Evolutionary conservation across 192 early-diverging fungal species (phyloP), one percentile per base, ranked within the genome.

Genomic region (Gigaspora rosea): DNA sequence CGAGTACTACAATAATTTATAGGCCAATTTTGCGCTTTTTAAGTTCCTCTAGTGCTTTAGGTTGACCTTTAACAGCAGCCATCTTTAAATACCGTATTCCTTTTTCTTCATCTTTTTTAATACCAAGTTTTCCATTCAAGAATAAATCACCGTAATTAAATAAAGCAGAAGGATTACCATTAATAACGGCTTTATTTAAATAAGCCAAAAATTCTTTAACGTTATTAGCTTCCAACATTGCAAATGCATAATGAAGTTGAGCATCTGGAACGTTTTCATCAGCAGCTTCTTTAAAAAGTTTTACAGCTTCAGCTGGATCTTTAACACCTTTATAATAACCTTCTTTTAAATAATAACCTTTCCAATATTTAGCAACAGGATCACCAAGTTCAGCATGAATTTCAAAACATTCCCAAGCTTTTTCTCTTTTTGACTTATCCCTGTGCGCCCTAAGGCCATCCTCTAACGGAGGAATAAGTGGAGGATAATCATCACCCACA

Each of bases 41-140:
- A 6, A 66, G 41, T 47, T 7, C 96, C 93, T 66, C 35, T n/a
- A 8, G 8, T 47, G 64, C 33, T 33, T 66, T 66, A 48, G 4
- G 1, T n/a, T 66, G 64, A n/a, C 18, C 18, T 16, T 47, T 15
- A 9, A 66, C 15, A 7, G 18, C 36, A 46, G 64, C 64, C 41
- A 41, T 32, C 36, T 13, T 66, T n/a, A 46, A 66, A 66, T 46
- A 66, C 15, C 41, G 13, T 36, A 66, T 18, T 18, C 64, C 64
- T 66, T 46, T 35, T 22, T 66, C 9, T 13, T 9, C 18, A 20
- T 66, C 64, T 36, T 20, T 46, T 47, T 20, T 16, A 46, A 66
- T n/a, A 66, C n/a, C n/a, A 5, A 66, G 36, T 48, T 66, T 66
- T n/a, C 64, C 64, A n/a, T 32, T n/a, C 4, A 46, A 66, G 41